These are phyloP conservation scores for Eucalyptus rudis DNA, from an alignment of 345 rosid genomes.

Conservation along the genomic window DNA sequence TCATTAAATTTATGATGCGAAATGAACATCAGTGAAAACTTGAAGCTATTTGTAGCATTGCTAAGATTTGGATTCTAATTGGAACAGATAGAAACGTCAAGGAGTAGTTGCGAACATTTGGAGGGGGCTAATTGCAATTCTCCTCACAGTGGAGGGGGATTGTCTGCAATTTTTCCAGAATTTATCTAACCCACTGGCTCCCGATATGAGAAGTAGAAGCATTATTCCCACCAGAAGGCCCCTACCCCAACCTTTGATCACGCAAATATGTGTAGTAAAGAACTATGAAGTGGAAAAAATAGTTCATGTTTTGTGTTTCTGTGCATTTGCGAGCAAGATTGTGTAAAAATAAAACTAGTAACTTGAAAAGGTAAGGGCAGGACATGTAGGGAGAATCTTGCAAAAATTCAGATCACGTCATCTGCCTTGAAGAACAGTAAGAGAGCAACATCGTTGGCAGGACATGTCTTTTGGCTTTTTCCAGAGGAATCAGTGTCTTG, in stretches of 20 bases:
- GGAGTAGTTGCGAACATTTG: background rate
- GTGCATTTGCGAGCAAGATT: background rate
- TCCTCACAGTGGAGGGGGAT: background rate
- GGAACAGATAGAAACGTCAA: background rate
- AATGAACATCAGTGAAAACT: too few relatives aligned
- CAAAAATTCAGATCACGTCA: background rate
- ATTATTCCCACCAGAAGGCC: background rate
- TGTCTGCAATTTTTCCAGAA: background rate
- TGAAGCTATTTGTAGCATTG: background rate
- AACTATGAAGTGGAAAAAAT: too few relatives aligned
- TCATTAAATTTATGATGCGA: too few relatives aligned
- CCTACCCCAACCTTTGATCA: background rate
- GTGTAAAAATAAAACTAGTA: background rate
- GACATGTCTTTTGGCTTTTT: too few relatives aligned
- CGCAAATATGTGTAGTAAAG: background rate
- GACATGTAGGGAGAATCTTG: background rate
- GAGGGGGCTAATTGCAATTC: background rate
- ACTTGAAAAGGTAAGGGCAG: background rate
- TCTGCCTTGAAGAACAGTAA: too few relatives aligned
- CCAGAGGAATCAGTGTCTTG: too few relatives aligned
- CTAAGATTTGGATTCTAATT: background rate
- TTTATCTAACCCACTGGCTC: background rate
- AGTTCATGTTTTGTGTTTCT: too few relatives aligned
- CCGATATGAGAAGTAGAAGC: background rate
- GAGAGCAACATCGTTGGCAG: too few relatives aligned